Conservation (phyloP, 768 basidiomycete species). For the Panaeolus cyanescens region DNA sequence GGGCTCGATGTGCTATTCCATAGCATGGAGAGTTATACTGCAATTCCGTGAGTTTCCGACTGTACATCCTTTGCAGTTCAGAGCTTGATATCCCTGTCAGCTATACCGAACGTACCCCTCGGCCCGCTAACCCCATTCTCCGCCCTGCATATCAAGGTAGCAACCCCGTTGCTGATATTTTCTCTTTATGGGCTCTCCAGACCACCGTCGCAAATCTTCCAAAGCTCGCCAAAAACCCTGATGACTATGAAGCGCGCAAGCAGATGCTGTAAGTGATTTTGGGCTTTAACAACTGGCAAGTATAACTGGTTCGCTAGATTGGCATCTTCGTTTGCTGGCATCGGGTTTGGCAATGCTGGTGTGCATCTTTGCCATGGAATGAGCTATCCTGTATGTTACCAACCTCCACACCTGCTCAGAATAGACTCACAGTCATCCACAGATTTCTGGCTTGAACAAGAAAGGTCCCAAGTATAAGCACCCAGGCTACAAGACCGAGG, state of each 20-base stretch:
- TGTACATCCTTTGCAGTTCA: background rate
- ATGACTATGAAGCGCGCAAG: conserved; percentile 80
- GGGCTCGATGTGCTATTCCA: conserved; percentile 97
- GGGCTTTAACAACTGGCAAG: background rate
- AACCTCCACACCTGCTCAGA: background rate
- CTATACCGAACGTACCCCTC: conserved; percentile 88
- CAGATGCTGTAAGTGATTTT: conserved; percentile 79
- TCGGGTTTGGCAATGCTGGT: conserved; percentile 93
- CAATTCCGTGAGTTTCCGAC: conserved; percentile 70
- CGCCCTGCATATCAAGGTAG: conserved; percentile 94
- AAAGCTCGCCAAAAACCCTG: conserved; percentile 74
- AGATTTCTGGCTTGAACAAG: conserved; percentile 96
- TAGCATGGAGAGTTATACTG: conserved; percentile 91
- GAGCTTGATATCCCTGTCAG: conserved; percentile 32
- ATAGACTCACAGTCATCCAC: background rate
- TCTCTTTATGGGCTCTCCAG: conserved; percentile 90
- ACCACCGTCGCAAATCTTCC: conserved; percentile 90
- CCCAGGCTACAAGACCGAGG: conserved; percentile 82
- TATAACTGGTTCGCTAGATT: conserved; percentile 46
- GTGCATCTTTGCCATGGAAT: conserved; percentile 91
- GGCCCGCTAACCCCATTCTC: conserved; percentile 87
- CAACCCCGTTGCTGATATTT: conserved; percentile 94
- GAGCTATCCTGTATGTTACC: conserved; percentile 72
- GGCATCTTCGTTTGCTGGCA: conserved; percentile 92
- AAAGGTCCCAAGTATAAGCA: conserved; percentile 91